Evolutionary conservation across 148 eudicot genomes (phyloP).

Genomic region (Arctostaphylos glauca): DNA sequence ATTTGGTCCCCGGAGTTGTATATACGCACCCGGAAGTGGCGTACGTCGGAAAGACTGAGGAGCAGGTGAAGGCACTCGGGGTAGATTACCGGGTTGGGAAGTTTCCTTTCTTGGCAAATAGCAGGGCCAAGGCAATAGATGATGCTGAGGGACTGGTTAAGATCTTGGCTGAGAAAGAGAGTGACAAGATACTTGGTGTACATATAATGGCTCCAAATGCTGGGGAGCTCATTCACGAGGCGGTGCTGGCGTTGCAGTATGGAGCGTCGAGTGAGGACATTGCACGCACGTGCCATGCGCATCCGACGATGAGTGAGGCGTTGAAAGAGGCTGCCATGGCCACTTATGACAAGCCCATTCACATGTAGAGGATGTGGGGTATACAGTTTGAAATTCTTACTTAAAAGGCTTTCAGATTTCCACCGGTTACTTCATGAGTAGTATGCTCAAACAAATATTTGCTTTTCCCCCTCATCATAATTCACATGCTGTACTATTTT

Average conservation of each 20-base stretch:
- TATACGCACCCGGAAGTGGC: slow-evolving; percentile 98
- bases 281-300: slow-evolving; percentile 98
- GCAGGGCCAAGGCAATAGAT: slow-evolving; percentile 95
- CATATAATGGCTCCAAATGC: slow-evolving; percentile 95
- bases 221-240: slow-evolving; percentile 95
- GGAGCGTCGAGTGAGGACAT: slow-evolving; percentile 97
- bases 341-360: slow-evolving; percentile 63
- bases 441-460: slow-evolving; percentile 12
- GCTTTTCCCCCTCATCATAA: slow-evolving; percentile 12
- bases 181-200: slow-evolving; percentile 84
- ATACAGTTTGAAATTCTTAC: neutral
- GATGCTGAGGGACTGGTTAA: slow-evolving; percentile 93
- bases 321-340: slow-evolving; percentile 97
- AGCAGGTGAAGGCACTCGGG: slow-evolving; percentile 81
- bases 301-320: slow-evolving; percentile 99
- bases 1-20: slow-evolving; percentile 87
- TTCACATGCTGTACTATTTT: slow-evolving; percentile 6
- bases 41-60: slow-evolving; percentile 93
- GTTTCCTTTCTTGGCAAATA: slow-evolving; percentile 88
- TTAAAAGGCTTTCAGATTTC: slow-evolving; percentile 15
- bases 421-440: neutral
- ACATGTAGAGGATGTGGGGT: slow-evolving; percentile 31
- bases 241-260: slow-evolving; percentile 72
- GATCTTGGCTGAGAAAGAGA: slow-evolving; percentile 84
- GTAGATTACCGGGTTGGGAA: slow-evolving; percentile 80